These are phyloP conservation scores for Ajuga chamaepitys DNA, from an alignment of 257 asterid genomes.

Conservation along the genomic window DNA sequence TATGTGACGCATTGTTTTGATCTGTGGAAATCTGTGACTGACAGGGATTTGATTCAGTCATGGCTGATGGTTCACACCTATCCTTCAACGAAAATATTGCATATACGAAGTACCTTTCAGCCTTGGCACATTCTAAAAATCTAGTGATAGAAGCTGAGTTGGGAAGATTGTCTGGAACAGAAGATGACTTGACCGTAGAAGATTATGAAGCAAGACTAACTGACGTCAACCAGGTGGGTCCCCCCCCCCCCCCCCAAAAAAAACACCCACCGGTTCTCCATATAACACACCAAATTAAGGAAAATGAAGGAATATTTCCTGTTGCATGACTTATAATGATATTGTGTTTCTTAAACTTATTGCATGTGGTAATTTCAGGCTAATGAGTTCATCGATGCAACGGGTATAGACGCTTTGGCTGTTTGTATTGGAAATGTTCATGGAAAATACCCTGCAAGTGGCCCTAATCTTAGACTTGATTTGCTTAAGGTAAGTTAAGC, in stretches of 20 bases:
- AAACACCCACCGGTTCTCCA: no score
- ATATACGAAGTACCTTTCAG: slow-evolving; percentile 63
- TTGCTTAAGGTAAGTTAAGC: slow-evolving; percentile 76
- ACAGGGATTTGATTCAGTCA: slow-evolving; percentile 90
- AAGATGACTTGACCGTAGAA: slow-evolving; percentile 85
- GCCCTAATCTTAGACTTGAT: slow-evolving; percentile 87
- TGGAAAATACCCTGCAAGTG: slow-evolving; percentile 82
- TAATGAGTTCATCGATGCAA: slow-evolving; percentile 71
- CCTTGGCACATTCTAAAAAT: slow-evolving; percentile 51
- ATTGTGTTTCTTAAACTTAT: slow-evolving; percentile 3
- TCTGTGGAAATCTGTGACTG: slow-evolving; percentile 13
- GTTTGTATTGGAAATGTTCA: slow-evolving; percentile 96
- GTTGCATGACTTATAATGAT: neutral
- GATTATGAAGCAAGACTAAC: slow-evolving; percentile 89
- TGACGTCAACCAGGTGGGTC: slow-evolving; percentile 68
- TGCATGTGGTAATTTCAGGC: slow-evolving; percentile 54
- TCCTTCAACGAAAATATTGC: slow-evolving; percentile 64
- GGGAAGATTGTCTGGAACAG: slow-evolving; percentile 98
- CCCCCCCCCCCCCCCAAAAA: neutral
- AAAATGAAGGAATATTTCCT: neutral
- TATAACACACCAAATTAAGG: neutral
- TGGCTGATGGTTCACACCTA: slow-evolving; percentile 96
- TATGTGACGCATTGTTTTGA: neutral
- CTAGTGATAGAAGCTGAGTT: slow-evolving; percentile 91
- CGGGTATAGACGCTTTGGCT: slow-evolving; percentile 92